Base-by-base conservation (phyloP, 2,329 filamentous ascomycete species). In the Podosphaera leucotricha region DNA sequence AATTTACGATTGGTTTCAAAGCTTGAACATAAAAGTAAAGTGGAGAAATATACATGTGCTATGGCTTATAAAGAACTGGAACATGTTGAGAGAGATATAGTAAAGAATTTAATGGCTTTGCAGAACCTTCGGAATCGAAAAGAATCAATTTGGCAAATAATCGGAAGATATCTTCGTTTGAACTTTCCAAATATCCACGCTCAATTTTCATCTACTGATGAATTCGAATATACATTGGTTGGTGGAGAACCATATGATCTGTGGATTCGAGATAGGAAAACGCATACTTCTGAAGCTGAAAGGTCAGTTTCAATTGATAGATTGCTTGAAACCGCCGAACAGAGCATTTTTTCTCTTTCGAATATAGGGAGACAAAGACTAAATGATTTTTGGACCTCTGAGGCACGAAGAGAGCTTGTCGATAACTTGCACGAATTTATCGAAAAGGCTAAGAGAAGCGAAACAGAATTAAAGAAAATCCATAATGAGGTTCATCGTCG, bases 1-100 rank as follows among this genome's bases (percentile, higher is more conserved):
- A 56, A 52, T 44, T 44, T 54, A 5, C 49, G 49, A 4, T 21
- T 51, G 10, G 42, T 52, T 3, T 49, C 53, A 11, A 24, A 45
- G 46, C 18, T 13, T 3, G 48, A 50, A 35, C 30, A n/a, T 6
- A 50, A 44, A 39, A 49, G 49, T 13, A 51, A 43, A 26, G 36
- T 41, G 2, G 50, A 55, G 28, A 7, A 36, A n/a, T 49, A 48
- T 38, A 20, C 47, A 7, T 13, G 48, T 46, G 41, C 18, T 3
- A 48, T 38, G 18, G 41, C 41, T 6, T 48, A 48, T 36, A 16
- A 43, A 26, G 13, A 38, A 6, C 36, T 53, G 2, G 47, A 53
- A 35, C 37, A 24, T 13, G 35, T 45, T 16, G 43, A 47, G 26
- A 2, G 37, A 6, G 16, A 28, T 16, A 45, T 52, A n/a, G 45